A percentile compares a stretch with the other conserved stretches of the same genome.
phyloP scores from a whole-genome alignment of 1,284 basidiomycete genomes.

The Thelephora terrestris region DNA sequence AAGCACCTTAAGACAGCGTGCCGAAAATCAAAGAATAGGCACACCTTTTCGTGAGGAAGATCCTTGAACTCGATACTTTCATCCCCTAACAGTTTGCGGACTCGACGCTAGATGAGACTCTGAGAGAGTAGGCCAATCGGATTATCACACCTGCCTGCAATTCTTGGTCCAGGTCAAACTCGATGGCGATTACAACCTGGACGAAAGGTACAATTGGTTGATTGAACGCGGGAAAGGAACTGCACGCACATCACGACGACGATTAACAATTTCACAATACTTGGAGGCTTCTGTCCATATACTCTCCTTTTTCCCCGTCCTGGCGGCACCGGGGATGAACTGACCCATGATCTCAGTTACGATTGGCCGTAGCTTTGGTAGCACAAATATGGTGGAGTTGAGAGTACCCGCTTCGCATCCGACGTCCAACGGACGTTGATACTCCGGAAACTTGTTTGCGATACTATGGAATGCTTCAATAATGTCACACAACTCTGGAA shows the following conservation, averaged over 20 bases:
- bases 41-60: constrained; percentile 50
- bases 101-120: constrained; percentile 25
- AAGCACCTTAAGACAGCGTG: background rate
- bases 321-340: constrained; percentile 57
- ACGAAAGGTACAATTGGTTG: constrained; percentile 34
- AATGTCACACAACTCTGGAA: constrained; percentile 74
- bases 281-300: constrained; percentile 70
- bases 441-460: constrained; percentile 45
- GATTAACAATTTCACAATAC: constrained; percentile 57
- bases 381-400: constrained; percentile 57
- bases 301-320: constrained; percentile 57
- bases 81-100: constrained; percentile 30
- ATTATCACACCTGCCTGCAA: constrained; percentile 48
- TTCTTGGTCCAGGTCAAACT: constrained; percentile 69
- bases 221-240: constrained; percentile 2
- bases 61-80: background rate
- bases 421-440: constrained; percentile 30
- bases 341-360: constrained; percentile 47
- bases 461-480: constrained; percentile 72
- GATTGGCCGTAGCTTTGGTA: constrained; percentile 56
- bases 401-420: constrained; percentile 60
- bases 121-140: constrained; percentile 3
- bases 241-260: constrained; percentile 26
- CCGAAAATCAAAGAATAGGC: constrained; percentile 8
- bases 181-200: constrained; percentile 33